phyloP scores from a whole-genome alignment of 1,139 yeast species.

The Tardiomyces digboiensis region DNA sequence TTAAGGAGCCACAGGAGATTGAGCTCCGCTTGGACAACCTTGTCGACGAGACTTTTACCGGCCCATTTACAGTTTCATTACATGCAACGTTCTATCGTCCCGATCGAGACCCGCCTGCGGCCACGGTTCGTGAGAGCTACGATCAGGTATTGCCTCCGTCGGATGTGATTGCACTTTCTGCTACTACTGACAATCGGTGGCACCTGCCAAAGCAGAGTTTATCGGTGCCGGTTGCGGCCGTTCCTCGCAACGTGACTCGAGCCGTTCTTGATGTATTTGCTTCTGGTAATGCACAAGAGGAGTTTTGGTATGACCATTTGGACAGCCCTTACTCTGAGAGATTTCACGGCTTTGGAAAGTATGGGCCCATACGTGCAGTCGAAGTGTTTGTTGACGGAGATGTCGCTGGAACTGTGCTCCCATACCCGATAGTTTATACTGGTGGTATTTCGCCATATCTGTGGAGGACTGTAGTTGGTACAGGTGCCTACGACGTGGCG shows the following conservation, averaged over 20 bases:
- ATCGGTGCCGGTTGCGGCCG: constrained; percentile 2
- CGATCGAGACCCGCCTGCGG: neutral
- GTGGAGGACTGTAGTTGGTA: constrained; percentile 73
- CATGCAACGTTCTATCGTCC: constrained; percentile 42
- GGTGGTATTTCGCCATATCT: constrained; percentile 74
- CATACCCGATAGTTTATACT: constrained; percentile 47
- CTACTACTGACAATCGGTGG: neutral
- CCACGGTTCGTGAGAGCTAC: constrained; percentile 3
- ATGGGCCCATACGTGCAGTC: constrained; percentile 37
- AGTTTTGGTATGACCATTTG: constrained; percentile 71
- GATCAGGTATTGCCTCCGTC: constrained; percentile 1
- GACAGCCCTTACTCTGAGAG: constrained; percentile 36
- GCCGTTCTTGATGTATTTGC: constrained; percentile 52
- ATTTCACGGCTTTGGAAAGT: constrained; percentile 37
- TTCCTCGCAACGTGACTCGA: constrained; percentile 43
- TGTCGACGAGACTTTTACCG: constrained; percentile 46
- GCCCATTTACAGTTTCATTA: constrained; percentile 48
- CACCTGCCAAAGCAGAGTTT: neutral
- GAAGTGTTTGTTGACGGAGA: constrained; percentile 24
- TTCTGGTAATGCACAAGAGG: constrained; percentile 73
- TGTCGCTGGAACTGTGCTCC: constrained; percentile 28
- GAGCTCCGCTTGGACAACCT: constrained; percentile 61
- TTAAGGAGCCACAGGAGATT: constrained; percentile 33
- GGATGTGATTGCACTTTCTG: neutral
- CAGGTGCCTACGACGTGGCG: constrained; percentile 62